Conservation (phyloP, 2,329 filamentous ascomycete species). For the Claviceps fusiformis region DNA sequence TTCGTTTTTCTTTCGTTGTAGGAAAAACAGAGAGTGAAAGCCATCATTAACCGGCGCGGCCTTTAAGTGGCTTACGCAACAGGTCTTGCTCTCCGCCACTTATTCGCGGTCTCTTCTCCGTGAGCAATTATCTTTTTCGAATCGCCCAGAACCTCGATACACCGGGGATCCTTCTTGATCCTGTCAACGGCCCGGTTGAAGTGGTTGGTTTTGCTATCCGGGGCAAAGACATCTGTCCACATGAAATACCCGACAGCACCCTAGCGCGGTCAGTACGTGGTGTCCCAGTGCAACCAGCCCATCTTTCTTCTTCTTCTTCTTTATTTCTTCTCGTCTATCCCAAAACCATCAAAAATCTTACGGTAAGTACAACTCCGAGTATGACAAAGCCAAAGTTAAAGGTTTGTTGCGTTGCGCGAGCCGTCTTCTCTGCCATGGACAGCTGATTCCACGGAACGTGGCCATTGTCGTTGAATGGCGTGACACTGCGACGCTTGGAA, state of each 20-base stretch:
- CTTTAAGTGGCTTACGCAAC: constrained; percentile 40
- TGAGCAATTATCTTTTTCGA: constrained; percentile 63
- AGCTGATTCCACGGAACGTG: constrained; percentile 69
- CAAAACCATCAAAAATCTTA: too few relatives aligned
- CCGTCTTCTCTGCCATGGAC: constrained; percentile 62
- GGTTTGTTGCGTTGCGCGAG: constrained; percentile 75
- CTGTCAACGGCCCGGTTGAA: constrained; percentile 79
- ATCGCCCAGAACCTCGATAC: constrained; percentile 61
- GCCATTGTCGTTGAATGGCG: constrained; percentile 76
- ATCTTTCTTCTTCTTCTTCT: neutral
- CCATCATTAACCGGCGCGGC: too few relatives aligned
- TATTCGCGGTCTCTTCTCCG: constrained; percentile 68
- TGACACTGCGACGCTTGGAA: constrained; percentile 55
- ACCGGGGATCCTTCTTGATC: constrained; percentile 59
- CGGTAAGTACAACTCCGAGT: constrained; percentile 62
- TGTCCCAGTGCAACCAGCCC: neutral
- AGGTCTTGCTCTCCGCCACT: constrained; percentile 59
- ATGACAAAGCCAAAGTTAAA: constrained; percentile 75
- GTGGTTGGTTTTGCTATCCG: constrained; percentile 71
- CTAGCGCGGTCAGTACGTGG: constrained; percentile 25
- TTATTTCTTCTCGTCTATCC: too few relatives aligned
- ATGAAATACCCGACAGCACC: constrained; percentile 66
- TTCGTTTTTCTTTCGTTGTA: too few relatives aligned
- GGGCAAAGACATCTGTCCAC: constrained; percentile 70
- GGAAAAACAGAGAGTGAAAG: too few relatives aligned